Base-by-base conservation (phyloP, 495 filamentous ascomycete species). In the Trichoderma gamsii region DNA sequence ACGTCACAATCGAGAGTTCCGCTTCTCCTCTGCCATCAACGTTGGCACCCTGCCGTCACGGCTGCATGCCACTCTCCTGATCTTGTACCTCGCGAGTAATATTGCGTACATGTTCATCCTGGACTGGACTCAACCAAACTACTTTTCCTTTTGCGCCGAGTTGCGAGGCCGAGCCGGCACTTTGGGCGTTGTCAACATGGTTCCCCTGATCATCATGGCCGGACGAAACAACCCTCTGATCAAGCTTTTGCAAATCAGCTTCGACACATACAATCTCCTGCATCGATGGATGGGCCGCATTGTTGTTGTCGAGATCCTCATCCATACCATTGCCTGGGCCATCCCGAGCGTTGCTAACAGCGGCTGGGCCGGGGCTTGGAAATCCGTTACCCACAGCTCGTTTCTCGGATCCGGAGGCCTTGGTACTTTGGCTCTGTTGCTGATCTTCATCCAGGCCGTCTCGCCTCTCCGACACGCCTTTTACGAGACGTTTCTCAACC, bases 211-310 rank as follows among this genome's bases (percentile, higher is more conserved):
- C 70, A 80, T 98, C 66, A 85, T 97, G 69, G 94, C 93, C 18
- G 88, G 92, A 25, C 88, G 94, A 71, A 98, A 98, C 80, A 98
- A 97, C 75, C 92, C 92, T 18, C 79, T 97, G n/a, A 97, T 97
- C 70, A 75, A 81, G 7, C 76, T 96, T 16, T 82, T 97, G 71
- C 87, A 87, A 35, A 87, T 98, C 78, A 94, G 91, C 76, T 99
- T 97, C 78, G 96, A 99, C 79, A 97, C 93, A 0, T 97, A 92
- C 83, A 98, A 97, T 76, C 82, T 97, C 35, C 79, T 98, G 38
- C 95, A 99, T 76, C 88, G 95, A 46, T 99, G 95, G 94, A 88
- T 98, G 67, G 95, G 94, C 27, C 90, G 95, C 23, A 88, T 97
- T 27, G 86, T 96, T 8, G 87, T 90, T 23, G 59, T 94, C 16